phyloP scores from a whole-genome alignment of 2,329 filamentous ascomycete species.

The Colletotrichum destructivum region DNA sequence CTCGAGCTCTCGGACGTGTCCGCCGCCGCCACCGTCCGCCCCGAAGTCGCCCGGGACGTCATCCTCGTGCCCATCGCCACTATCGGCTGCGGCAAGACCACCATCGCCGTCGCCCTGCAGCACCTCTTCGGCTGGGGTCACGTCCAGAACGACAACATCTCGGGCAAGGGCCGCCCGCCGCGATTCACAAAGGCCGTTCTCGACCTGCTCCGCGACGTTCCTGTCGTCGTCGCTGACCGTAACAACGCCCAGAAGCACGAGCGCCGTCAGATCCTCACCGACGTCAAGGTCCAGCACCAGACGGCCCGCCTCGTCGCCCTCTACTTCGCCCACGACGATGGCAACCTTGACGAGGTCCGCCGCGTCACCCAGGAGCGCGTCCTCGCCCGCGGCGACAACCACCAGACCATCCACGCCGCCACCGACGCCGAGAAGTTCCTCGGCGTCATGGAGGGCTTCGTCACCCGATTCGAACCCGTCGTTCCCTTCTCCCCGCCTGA shows the following conservation, averaged over 20 bases:
- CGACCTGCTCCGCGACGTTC: conserved; percentile 73
- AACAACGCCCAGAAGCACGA: conserved; percentile 95
- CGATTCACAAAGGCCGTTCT: conserved; percentile 82
- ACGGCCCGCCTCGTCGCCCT: conserved; percentile 84
- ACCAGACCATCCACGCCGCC: conserved; percentile 95
- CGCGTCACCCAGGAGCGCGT: conserved; percentile 84
- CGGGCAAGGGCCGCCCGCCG: conserved; percentile 81
- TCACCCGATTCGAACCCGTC: conserved; percentile 86
- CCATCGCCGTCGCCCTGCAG: conserved; percentile 83
- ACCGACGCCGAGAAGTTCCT: conserved; percentile 82
- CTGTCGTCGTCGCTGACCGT: conserved; percentile 89
- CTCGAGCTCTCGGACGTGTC: conserved; percentile 70
- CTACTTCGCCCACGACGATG: conserved; percentile 88
- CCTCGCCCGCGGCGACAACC: conserved; percentile 90
- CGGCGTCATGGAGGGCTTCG: conserved; percentile 95
- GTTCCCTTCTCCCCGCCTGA: conserved; percentile 80
- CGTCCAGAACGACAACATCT: conserved; percentile 97
- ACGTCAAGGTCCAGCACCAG: conserved; percentile 75
- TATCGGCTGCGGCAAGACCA: conserved; percentile 97
- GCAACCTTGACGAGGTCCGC: conserved; percentile 80
- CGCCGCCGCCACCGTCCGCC: conserved; percentile 55
- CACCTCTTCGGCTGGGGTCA: conserved; percentile 94
- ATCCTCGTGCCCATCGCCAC: conserved; percentile 93
- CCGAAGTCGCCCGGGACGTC: conserved; percentile 76
- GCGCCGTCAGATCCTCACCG: conserved; percentile 87